Evolutionary conservation across 345 rosid species (phyloP).

Genomic region (Gossypium arboreum): DNA sequence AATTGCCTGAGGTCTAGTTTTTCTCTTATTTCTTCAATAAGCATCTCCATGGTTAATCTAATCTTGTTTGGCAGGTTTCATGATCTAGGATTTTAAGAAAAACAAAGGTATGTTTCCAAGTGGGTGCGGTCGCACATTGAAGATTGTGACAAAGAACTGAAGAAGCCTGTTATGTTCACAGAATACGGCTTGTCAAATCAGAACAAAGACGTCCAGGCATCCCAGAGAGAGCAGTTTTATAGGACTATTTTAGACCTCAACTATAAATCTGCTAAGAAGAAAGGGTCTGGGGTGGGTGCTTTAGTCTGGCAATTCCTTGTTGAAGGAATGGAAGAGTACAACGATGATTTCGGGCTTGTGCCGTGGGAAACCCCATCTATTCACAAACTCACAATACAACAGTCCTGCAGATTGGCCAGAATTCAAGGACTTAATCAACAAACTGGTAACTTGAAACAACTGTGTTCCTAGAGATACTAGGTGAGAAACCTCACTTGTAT

Average conservation of each 20-base stretch:
- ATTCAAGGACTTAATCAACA: slow-evolving; percentile 29
- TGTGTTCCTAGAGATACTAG: slow-evolving; percentile 41
- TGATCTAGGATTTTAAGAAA: slow-evolving; percentile 57
- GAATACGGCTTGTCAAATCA: slow-evolving; percentile 76
- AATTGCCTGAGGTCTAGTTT: not conserved
- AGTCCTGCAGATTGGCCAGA: slow-evolving; percentile 69
- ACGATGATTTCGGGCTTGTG: slow-evolving; percentile 75
- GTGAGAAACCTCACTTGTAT: too few species aligned
- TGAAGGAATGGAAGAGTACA: slow-evolving; percentile 78
- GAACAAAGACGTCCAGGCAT: slow-evolving; percentile 59
- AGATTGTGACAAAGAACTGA: slow-evolving; percentile 69
- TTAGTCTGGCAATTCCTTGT: slow-evolving; percentile 78
- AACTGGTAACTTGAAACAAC: slow-evolving; percentile 35
- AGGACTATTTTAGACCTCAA: slow-evolving; percentile 46
- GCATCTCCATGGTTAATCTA: not conserved
- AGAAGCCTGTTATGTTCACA: slow-evolving; percentile 76
- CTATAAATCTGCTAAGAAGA: slow-evolving; percentile 63
- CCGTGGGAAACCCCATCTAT: slow-evolving; percentile 70
- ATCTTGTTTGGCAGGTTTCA: slow-evolving; percentile 48
- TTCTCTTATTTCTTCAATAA: not conserved
- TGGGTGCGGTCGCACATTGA: slow-evolving; percentile 89
- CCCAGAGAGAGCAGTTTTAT: slow-evolving; percentile 57
- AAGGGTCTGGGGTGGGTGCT: slow-evolving; percentile 75
- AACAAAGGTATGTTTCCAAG: slow-evolving; percentile 53
- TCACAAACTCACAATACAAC: slow-evolving; percentile 48